These are phyloP conservation scores for Neurospora sp. DNA, from an alignment of 2,329 filamentous ascomycete species.

Conservation along the genomic window DNA sequence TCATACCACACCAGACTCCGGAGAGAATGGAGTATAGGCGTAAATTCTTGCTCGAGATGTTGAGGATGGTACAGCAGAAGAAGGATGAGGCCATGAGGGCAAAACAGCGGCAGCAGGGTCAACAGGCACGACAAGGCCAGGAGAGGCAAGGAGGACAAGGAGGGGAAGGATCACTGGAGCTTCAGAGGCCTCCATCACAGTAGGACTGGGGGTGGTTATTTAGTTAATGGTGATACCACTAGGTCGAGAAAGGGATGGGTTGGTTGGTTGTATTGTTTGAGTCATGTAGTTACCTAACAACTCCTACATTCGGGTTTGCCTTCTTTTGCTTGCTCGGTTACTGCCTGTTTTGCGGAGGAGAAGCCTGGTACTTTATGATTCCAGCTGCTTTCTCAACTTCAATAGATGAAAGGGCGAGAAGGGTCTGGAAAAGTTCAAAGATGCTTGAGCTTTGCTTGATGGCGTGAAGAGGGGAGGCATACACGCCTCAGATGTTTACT, in stretches of 20 bases:
- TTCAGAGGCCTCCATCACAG: not conserved
- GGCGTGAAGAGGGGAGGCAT: not conserved
- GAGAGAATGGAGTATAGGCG: conserved; percentile 1
- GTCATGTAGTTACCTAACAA: not conserved
- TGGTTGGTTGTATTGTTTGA: not conserved
- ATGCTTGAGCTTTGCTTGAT: not conserved
- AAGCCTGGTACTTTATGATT: not conserved
- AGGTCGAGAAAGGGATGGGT: not conserved
- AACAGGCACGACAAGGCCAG: not conserved
- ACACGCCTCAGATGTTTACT: not conserved
- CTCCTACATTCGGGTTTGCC: not conserved
- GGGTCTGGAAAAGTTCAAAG: not conserved
- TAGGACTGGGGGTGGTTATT: not conserved
- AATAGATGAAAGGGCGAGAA: not conserved
- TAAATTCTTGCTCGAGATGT: conserved; percentile 1
- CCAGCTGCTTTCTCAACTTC: not conserved
- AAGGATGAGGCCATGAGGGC: not conserved
- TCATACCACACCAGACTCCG: not conserved
- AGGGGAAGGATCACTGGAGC: not conserved
- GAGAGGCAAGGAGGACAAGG: not conserved
- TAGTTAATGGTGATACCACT: not conserved
- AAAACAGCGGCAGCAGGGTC: not conserved
- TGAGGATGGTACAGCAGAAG: not conserved
- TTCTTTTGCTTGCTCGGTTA: not conserved
- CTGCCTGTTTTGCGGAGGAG: not conserved